Percentiles rank a stretch among this genome's conserved stretches.
phyloP scores from a whole-genome alignment of 2,329 filamentous ascomycete genomes.

The Blumeria graminis region DNA sequence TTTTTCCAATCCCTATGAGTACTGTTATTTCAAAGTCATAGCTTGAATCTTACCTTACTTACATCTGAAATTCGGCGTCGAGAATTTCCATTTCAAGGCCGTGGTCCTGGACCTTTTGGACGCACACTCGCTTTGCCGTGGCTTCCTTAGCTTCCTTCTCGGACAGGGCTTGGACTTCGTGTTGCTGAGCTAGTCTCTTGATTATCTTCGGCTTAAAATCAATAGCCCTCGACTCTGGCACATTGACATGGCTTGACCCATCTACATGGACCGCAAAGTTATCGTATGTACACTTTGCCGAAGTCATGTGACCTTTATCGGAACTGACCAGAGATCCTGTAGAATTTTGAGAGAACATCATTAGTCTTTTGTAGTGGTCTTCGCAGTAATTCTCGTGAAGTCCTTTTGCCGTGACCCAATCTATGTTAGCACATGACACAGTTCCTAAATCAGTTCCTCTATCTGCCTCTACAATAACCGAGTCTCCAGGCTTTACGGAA shows the following conservation, averaged over 20 bases:
- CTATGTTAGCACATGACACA: conserved; percentile 68
- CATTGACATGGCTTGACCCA: conserved; percentile 45
- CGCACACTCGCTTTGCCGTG: conserved; percentile 88
- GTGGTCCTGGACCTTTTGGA: conserved; percentile 90
- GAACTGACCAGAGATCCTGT: conserved; percentile 34
- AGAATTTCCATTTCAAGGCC: conserved; percentile 95
- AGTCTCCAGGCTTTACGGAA: conserved; percentile 68
- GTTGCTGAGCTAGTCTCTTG: conserved; percentile 74
- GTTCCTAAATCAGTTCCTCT: conserved; percentile 88
- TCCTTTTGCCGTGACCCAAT: conserved; percentile 68
- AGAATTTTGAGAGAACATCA: conserved; percentile 86
- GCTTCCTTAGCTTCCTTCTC: conserved; percentile 97
- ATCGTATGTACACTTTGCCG: conserved; percentile 36
- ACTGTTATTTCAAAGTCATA: conserved; percentile 5
- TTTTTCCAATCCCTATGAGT: conserved; percentile 81
- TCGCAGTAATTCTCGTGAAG: conserved; percentile 79
- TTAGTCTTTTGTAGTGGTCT: conserved; percentile 93
- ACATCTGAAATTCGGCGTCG: conserved; percentile 97
- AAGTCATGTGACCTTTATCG: conserved; percentile 36
- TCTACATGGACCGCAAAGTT: conserved; percentile 61
- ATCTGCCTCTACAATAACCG: conserved; percentile 94
- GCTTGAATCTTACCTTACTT: conserved; percentile 20
- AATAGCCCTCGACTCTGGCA: conserved; percentile 42
- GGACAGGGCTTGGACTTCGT: conserved; percentile 69
- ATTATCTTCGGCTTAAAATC: conserved; percentile 93